phyloP scores from a whole-genome alignment of 1,139 yeast genomes.

The Hemisphaericaspora subhashii region DNA sequence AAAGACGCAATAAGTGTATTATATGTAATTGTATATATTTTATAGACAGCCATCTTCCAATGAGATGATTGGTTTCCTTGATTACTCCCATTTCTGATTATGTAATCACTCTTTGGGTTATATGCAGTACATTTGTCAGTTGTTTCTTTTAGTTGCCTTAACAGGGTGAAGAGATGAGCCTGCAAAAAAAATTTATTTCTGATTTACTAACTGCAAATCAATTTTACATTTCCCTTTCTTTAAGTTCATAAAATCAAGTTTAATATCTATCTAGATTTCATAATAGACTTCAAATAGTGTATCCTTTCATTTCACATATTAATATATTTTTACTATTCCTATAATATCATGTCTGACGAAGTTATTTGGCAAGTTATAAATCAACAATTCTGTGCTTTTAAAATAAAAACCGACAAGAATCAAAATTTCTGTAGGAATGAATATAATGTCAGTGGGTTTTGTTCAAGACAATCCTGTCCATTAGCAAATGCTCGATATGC shows the following conservation, averaged over 20 bases:
- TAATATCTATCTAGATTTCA: background rate
- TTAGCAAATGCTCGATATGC: conserved; percentile 95
- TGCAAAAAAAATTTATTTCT: background rate
- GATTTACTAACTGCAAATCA: too few species aligned
- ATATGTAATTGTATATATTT: background rate
- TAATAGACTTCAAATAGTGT: background rate
- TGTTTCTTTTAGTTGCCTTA: conserved; percentile 6
- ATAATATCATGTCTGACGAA: conserved; percentile 54
- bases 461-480: conserved; percentile 93
- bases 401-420: conserved; percentile 73
- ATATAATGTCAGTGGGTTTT: conserved; percentile 86
- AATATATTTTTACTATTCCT: too few species aligned
- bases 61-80: background rate
- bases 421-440: conserved; percentile 87
- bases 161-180: background rate
- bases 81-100: background rate
- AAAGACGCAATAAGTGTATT: conserved; percentile 8
- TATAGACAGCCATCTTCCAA: background rate
- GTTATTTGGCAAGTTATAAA: conserved; percentile 90
- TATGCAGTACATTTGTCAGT: background rate
- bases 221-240: background rate
- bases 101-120: background rate
- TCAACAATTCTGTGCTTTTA: conserved; percentile 87
- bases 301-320: background rate
- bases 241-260: too few species aligned